These are phyloP conservation scores for Pleodorina starrii DNA, from an alignment of 139 green algal species.

Conservation along the genomic window DNA sequence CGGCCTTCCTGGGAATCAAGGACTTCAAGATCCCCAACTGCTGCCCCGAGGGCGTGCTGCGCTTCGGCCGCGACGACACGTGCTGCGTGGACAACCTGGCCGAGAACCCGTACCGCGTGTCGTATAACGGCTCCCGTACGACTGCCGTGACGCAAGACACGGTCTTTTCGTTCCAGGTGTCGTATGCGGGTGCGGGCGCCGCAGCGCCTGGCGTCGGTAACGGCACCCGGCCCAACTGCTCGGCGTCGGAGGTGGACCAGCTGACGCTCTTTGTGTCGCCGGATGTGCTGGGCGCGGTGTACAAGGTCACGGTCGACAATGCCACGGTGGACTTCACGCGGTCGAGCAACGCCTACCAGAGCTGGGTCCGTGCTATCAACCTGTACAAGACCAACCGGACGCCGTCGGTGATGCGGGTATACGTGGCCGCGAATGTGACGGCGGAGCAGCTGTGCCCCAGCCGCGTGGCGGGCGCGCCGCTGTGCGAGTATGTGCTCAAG, in stretches of 20 bases:
- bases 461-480: slow-evolving; percentile 3
- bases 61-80: slow-evolving; percentile 23
- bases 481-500: slow-evolving; percentile 51
- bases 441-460: slow-evolving; percentile 31
- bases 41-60: slow-evolving; percentile 48
- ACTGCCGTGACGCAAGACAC: background rate
- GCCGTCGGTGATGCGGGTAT: background rate
- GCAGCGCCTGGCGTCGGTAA: background rate
- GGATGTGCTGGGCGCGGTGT: background rate
- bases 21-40: slow-evolving; percentile 29
- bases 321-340: background rate
- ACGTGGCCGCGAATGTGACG: background rate
- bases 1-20: background rate
- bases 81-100: slow-evolving; percentile 53
- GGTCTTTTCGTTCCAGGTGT: slow-evolving; percentile 18
- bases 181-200: background rate
- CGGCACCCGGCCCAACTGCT: slow-evolving; percentile 26
- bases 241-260: slow-evolving; percentile 46
- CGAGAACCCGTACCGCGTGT: slow-evolving; percentile 43
- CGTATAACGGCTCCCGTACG: background rate
- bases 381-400: slow-evolving; percentile 19
- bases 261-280: slow-evolving; percentile 9
- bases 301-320: slow-evolving; percentile 29
- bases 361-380: slow-evolving; percentile 48
- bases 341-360: background rate